Conservation (phyloP, 768 basidiomycete species). For the Crepidotus variabilis region DNA sequence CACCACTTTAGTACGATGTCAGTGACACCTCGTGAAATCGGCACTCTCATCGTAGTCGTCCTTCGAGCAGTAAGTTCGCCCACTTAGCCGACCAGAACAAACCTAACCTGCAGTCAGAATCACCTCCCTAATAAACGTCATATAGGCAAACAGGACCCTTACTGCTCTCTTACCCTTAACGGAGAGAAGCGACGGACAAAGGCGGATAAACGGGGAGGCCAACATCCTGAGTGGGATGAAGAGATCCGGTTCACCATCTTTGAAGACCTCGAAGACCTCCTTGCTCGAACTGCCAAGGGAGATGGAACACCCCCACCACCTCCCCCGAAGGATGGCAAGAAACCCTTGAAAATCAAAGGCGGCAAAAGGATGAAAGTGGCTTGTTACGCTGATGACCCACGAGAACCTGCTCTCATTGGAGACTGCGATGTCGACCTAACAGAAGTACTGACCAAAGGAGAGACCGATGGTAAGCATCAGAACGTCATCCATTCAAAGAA, state of each 20-base stretch:
- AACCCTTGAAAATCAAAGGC: slow-evolving; percentile 55
- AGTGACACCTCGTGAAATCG: slow-evolving; percentile 68
- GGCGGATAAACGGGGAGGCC: slow-evolving; percentile 94
- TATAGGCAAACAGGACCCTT: slow-evolving; percentile 97
- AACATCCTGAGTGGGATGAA: slow-evolving; percentile 99
- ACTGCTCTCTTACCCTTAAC: slow-evolving; percentile 76
- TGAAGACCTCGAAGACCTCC: slow-evolving; percentile 66
- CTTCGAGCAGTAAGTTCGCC: slow-evolving; percentile 79
- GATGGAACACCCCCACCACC: slow-evolving; percentile 58
- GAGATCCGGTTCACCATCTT: slow-evolving; percentile 89
- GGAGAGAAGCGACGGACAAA: slow-evolving; percentile 85
- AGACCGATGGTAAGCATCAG: slow-evolving; percentile 80
- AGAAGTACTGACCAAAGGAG: slow-evolving; percentile 89
- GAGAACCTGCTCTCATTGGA: slow-evolving; percentile 95
- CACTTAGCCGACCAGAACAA: slow-evolving; percentile 12
- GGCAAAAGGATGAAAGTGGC: slow-evolving; percentile 74
- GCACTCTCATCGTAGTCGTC: slow-evolving; percentile 90
- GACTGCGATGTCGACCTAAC: slow-evolving; percentile 86
- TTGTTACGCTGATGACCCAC: slow-evolving; percentile 92
- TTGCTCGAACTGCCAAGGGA: slow-evolving; percentile 34
- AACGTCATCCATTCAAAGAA: background rate
- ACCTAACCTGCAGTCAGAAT: slow-evolving; percentile 44
- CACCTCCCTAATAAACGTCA: slow-evolving; percentile 89
- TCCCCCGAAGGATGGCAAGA: slow-evolving; percentile 59
- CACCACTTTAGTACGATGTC: slow-evolving; percentile 39